Percentiles rank a stretch among this genome's conserved stretches.
phyloP scores from a whole-genome alignment of 73 alveolate species.

The Paramecium sexaurelia region DNA sequence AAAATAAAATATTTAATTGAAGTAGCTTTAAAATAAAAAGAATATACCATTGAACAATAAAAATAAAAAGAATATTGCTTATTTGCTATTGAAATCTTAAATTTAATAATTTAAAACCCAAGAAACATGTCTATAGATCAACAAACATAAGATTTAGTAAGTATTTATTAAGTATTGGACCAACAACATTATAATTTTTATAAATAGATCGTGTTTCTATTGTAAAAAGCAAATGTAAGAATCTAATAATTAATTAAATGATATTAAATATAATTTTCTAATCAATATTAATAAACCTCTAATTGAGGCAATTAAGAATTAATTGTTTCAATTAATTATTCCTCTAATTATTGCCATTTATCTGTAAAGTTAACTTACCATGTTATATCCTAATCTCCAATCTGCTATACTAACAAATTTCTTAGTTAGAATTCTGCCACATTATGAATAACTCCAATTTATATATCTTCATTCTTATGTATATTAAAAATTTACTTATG shows the following conservation, averaged over 20 bases:
- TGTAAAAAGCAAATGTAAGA: slow-evolving; percentile 34
- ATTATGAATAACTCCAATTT: not conserved
- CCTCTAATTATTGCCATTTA: not conserved
- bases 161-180: slow-evolving; percentile 1
- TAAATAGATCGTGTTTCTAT: slow-evolving; percentile 19
- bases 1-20: slow-evolving; percentile 21
- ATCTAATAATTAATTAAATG: not conserved
- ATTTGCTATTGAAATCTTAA: slow-evolving; percentile 8
- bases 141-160: not conserved
- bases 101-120: not conserved
- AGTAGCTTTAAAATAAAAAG: slow-evolving; percentile 53
- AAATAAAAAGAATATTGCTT: slow-evolving; percentile 31
- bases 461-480: not conserved
- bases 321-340: not conserved
- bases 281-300: slow-evolving; percentile 13
- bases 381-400: not conserved
- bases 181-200: not conserved
- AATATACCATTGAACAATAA: not conserved
- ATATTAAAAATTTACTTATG: not conserved
- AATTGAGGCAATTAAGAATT: not conserved
- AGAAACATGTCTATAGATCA: not conserved
- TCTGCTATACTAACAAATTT: too few species aligned
- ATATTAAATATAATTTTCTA: not conserved
- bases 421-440: not conserved
- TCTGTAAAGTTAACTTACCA: not conserved